Percentiles rank a stretch among this genome's conserved stretches.
phyloP scores from a whole-genome alignment of 2,329 filamentous ascomycete species.

The Bretziella fagacearum region DNA sequence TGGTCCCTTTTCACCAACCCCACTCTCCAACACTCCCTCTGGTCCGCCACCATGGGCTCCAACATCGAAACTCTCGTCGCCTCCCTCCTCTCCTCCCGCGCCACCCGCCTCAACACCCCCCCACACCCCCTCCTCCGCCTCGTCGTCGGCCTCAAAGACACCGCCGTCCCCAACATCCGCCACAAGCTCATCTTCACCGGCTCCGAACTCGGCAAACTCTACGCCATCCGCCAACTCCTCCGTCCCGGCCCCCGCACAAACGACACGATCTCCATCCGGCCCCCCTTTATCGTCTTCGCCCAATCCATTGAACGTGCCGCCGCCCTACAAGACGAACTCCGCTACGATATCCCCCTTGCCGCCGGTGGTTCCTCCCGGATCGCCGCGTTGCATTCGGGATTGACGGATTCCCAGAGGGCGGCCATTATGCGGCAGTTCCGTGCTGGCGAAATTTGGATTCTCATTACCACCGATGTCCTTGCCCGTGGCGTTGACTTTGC shows the following conservation, averaged over 20 bases:
- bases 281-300: slow-evolving; percentile 88
- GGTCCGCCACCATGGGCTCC: slow-evolving; percentile 95
- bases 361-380: slow-evolving; percentile 73
- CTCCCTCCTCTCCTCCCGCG: slow-evolving; percentile 43
- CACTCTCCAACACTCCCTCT: slow-evolving; percentile 60
- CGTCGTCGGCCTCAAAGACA: slow-evolving; percentile 92
- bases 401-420: slow-evolving; percentile 59
- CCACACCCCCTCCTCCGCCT: slow-evolving; percentile 53
- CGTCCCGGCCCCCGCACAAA: slow-evolving; percentile 42
- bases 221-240: slow-evolving; percentile 76
- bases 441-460: slow-evolving; percentile 82
- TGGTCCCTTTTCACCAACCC: slow-evolving; percentile 63
- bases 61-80: slow-evolving; percentile 68
- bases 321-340: slow-evolving; percentile 73
- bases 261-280: slow-evolving; percentile 45
- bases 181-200: slow-evolving; percentile 84
- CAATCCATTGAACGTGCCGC: slow-evolving; percentile 86
- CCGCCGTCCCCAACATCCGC: slow-evolving; percentile 77
- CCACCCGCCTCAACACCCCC: slow-evolving; percentile 9
- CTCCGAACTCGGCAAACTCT: slow-evolving; percentile 82
- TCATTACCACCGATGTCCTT: slow-evolving; percentile 89
- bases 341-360: slow-evolving; percentile 82
- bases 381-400: slow-evolving; percentile 75
- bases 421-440: slow-evolving; percentile 80
- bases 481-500: slow-evolving; percentile 88